These are phyloP conservation scores for Bryum argenteum DNA, from an alignment of 225 moss, liverwort and hornwort genomes.

Conservation along the genomic window DNA sequence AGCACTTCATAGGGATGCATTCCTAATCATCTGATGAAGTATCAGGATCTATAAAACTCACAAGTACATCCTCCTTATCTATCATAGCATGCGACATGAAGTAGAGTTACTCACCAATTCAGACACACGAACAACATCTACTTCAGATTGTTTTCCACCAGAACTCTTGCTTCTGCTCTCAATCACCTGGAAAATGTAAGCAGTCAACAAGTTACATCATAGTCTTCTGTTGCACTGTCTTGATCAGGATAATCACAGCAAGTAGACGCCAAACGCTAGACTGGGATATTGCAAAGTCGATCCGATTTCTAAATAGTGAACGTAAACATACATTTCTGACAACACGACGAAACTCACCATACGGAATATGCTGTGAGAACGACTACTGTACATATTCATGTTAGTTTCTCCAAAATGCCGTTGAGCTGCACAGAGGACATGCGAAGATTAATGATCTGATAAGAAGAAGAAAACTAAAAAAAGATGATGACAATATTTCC, in stretches of 20 bases:
- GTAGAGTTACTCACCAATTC: constrained; percentile 63
- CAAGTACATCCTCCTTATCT: too few relatives aligned
- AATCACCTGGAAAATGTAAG: constrained; percentile 63
- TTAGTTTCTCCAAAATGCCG: constrained; percentile 98
- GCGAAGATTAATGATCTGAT: too few relatives aligned
- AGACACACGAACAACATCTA: constrained; percentile 85
- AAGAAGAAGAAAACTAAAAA: too few relatives aligned
- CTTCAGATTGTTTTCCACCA: constrained; percentile 39
- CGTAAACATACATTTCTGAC: neutral
- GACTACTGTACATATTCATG: constrained; percentile 95
- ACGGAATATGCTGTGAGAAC: constrained; percentile 94
- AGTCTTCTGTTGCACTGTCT: neutral
- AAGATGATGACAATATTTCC: neutral
- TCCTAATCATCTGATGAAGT: too few relatives aligned
- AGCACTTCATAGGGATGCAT: too few relatives aligned
- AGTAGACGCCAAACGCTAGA: too few relatives aligned
- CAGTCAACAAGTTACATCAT: neutral
- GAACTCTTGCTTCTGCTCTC: constrained; percentile 79
- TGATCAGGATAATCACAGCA: too few relatives aligned
- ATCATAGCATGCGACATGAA: constrained; percentile 16
- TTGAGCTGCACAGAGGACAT: too few relatives aligned
- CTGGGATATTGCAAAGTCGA: too few relatives aligned
- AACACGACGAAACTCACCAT: constrained; percentile 60
- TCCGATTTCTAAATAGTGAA: neutral
- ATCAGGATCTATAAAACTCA: too few relatives aligned